Evolutionary conservation across 345 rosid genomes (phyloP), one percentile per base, ranked within the genome.

Genomic region (Rubroshorea leprosula): DNA sequence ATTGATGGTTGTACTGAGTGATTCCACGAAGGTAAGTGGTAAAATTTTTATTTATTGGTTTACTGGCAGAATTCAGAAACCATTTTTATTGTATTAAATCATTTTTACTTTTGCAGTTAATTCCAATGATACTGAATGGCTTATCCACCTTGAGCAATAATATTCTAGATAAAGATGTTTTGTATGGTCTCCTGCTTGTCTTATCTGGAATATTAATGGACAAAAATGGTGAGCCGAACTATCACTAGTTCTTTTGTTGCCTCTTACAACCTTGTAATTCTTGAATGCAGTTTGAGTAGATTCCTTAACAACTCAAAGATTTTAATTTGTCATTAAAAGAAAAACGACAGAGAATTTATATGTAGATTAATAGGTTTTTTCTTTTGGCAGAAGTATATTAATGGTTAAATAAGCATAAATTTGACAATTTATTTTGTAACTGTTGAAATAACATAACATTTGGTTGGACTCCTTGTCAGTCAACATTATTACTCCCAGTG

Each of bases 121-220:
- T 83, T 60, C 85, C 83, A 16, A 2, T 89, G 56, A 49, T 89
- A 69, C 62, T 82, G 72, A 94, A 89, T 69, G 83, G 83, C 58
- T 72, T 93, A 56, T 65, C 68, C 47, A 64, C 68, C 38, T 80
- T 85, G 59, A 72, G 80, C 69, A 43, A 65, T 64, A 83, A 82
- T 73, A 39, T 72, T 62, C 25, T 20, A 48, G 75, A 82, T 59
- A 80, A 79, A 75, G 90, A 85, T 71, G 67, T 73, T 19, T 23
- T 85, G 60, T 87, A 77, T 60, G 71, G 83, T 71, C 83, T 85
- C 23, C 78, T 93, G 64, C 78, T 93, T 57, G 82, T 85, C 51
- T 62, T 93, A 61, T 86, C 99, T 66, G 96, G 91, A 58, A 80
- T 82, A 51, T 65, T 93, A 69, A 93, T 79, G 8, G 85, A 79